A percentile compares a stretch with the other conserved stretches of the same genome.
Conservation (phyloP, 2,329 filamentous ascomycete genomes). For the Colletotrichum higginsianum region DNA sequence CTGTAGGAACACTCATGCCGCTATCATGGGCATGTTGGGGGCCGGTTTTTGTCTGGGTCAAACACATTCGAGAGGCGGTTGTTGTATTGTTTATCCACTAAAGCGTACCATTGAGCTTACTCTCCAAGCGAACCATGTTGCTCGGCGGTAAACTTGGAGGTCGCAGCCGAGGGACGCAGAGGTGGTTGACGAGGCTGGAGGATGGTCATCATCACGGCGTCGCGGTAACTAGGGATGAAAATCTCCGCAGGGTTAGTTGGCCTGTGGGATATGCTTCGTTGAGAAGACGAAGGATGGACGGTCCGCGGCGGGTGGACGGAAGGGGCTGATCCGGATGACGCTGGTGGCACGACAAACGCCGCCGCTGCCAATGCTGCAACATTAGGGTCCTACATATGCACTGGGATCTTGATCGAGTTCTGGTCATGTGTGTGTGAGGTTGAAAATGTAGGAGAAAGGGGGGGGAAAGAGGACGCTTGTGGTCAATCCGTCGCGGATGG, state of each 20-base stretch:
- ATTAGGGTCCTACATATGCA: no score
- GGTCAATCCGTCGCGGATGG: background rate
- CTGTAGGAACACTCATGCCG: background rate
- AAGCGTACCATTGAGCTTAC: background rate
- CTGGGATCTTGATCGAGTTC: background rate
- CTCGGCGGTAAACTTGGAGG: background rate
- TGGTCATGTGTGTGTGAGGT: constrained; percentile 4
- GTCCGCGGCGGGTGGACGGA: background rate
- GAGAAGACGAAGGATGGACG: background rate
- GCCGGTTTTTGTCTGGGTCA: background rate
- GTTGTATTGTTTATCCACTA: no score
- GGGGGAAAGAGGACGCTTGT: background rate
- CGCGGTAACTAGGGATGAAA: background rate
- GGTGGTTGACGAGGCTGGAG: background rate
- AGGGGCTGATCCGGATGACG: background rate
- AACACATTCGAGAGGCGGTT: background rate
- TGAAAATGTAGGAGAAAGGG: background rate
- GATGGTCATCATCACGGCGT: background rate
- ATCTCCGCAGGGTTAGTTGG: background rate
- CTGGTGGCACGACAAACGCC: background rate
- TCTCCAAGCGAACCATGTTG: background rate
- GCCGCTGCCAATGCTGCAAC: background rate
- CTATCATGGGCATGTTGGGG: background rate
- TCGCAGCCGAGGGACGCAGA: background rate
- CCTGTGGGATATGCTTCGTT: background rate